A percentile compares a stretch with the other conserved stretches of the same genome.
phyloP scores from a whole-genome alignment of 2,329 filamentous ascomycete species.

The Pseudocercospora eumusae region DNA sequence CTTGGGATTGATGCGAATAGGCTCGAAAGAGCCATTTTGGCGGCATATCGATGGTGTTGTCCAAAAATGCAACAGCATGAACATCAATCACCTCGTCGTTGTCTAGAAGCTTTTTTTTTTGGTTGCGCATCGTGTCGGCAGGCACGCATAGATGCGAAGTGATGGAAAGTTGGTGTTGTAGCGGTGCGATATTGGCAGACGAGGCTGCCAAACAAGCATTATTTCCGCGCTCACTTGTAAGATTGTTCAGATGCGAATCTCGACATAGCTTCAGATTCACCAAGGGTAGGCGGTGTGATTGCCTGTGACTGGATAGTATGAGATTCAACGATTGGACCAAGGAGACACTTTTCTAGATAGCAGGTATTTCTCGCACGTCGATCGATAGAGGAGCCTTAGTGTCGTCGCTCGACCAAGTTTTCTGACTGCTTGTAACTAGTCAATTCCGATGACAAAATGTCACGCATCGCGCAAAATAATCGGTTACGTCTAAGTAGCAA shows the following conservation, averaged over 20 bases:
- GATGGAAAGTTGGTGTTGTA: background rate
- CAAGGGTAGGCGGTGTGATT: background rate
- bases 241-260: background rate
- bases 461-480: no score
- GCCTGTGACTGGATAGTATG: background rate
- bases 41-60: background rate
- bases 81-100: no score
- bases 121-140: background rate
- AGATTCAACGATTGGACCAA: background rate
- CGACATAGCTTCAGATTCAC: background rate
- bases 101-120: background rate
- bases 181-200: background rate
- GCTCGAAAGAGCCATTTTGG: background rate
- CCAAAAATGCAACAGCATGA: background rate
- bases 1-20: background rate
- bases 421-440: background rate
- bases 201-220: background rate
- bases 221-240: background rate
- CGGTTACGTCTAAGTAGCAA: no score
- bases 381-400: background rate
- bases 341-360: background rate
- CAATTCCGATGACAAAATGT: background rate
- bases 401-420: background rate
- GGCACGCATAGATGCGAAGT: background rate
- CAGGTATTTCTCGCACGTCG: background rate